Percentiles rank a stretch among this genome's conserved stretches.
Evolutionary conservation across 768 basidiomycete genomes (phyloP).

Genomic region (Baorangia bicolor): DNA sequence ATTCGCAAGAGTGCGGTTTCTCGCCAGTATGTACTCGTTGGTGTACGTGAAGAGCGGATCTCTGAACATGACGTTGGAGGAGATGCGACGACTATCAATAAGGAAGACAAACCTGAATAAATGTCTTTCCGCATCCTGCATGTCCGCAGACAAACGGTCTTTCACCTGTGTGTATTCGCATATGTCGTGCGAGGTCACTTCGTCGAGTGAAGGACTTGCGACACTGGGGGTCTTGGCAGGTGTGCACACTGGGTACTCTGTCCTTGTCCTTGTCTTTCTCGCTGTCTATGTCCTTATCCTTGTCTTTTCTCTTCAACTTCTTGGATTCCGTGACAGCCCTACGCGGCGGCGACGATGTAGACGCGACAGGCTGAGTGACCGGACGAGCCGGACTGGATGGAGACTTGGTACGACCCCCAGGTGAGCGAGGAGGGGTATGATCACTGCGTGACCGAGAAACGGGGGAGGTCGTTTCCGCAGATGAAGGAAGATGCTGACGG

Average conservation of each 20-base stretch:
- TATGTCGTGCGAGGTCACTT: constrained; percentile 83
- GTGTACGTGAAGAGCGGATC: constrained; percentile 88
- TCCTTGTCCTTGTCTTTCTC: constrained; percentile 42
- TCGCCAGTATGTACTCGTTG: constrained; percentile 89
- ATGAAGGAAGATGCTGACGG: constrained; percentile 41
- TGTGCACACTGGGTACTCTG: constrained; percentile 49
- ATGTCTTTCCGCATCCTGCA: constrained; percentile 80
- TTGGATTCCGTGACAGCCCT: constrained; percentile 24
- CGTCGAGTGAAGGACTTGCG: constrained; percentile 79
- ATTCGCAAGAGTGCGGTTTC: constrained; percentile 89
- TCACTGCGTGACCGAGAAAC: constrained; percentile 30
- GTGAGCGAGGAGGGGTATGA: constrained; percentile 22
- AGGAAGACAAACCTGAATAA: constrained; percentile 69
- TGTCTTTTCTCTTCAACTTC: constrained; percentile 29
- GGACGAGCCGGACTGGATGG: constrained; percentile 37
- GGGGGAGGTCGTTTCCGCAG: constrained; percentile 27
- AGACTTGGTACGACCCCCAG: constrained; percentile 29
- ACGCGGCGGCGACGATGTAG: constrained; percentile 45
- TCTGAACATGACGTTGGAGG: constrained; percentile 42
- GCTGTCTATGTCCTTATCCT: constrained; percentile 29
- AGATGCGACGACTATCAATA: not conserved
- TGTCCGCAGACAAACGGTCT: constrained; percentile 77
- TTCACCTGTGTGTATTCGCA: constrained; percentile 89
- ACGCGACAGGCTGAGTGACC: constrained; percentile 44
- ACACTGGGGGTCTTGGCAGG: constrained; percentile 71